These are phyloP conservation scores for Botrytis porri DNA, from an alignment of 2,329 filamentous ascomycete species.

Conservation along the genomic window DNA sequence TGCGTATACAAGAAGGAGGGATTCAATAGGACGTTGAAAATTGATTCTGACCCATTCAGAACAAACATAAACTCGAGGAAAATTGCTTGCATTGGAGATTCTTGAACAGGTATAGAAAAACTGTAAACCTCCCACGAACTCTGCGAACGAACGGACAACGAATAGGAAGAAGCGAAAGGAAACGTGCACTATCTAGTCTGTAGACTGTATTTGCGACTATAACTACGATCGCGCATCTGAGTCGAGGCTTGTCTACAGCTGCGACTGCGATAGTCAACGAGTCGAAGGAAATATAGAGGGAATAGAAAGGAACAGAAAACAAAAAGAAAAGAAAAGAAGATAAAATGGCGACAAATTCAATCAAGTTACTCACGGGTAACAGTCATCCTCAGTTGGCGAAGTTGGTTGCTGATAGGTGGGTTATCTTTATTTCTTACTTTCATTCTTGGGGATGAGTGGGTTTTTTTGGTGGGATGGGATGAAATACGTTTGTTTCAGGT, in stretches of 20 bases:
- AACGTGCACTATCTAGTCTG: neutral
- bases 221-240: neutral
- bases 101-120: neutral
- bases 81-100: neutral
- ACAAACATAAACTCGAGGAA: neutral
- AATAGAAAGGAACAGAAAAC: neutral
- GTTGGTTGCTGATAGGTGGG: conserved; percentile 47
- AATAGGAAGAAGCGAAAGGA: neutral
- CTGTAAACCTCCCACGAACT: neutral
- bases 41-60: neutral
- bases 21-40: neutral
- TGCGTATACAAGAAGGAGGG: neutral
- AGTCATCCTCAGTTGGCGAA: conserved; percentile 71
- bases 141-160: neutral
- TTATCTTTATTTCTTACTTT: neutral
- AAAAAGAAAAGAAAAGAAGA: neutral
- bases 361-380: conserved; percentile 73
- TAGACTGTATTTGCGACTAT: neutral
- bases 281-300: neutral
- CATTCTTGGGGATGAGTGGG: neutral
- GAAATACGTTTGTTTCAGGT: no score
- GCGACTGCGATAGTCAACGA: neutral
- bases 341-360: conserved; percentile 67
- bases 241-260: neutral
- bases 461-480: neutral